These are phyloP conservation scores for Penicillium sp. DNA, from an alignment of 2,329 filamentous ascomycete genomes.

Conservation along the genomic window DNA sequence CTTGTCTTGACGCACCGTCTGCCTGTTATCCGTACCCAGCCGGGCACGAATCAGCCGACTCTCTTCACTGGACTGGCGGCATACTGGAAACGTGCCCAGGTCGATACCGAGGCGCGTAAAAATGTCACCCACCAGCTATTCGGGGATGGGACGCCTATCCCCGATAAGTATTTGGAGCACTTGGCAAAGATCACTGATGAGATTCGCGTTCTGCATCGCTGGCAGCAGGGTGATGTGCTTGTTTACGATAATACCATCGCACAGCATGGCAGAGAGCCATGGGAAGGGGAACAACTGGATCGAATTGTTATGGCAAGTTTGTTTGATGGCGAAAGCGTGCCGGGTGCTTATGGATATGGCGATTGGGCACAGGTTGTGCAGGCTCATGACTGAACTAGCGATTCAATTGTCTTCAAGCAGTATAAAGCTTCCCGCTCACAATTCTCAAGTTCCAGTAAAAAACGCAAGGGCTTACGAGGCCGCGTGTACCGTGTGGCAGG, in stretches of 20 bases:
- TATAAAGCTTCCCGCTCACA: no score
- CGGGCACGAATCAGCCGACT: slow-evolving; percentile 44
- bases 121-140: slow-evolving; percentile 43
- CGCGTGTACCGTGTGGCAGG: no score
- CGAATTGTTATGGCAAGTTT: slow-evolving; percentile 48
- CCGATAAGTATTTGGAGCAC: slow-evolving; percentile 44
- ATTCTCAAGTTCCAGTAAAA: no score
- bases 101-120: slow-evolving; percentile 23
- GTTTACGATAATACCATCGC: slow-evolving; percentile 50
- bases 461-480: no score
- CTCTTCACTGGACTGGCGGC: slow-evolving; percentile 48
- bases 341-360: slow-evolving; percentile 43
- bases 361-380: slow-evolving; percentile 50
- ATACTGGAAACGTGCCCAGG: slow-evolving; percentile 42
- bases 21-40: slow-evolving; percentile 49
- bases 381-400: slow-evolving; percentile 36
- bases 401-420: no score
- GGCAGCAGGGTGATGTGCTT: slow-evolving; percentile 48
- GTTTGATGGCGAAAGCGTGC: slow-evolving; percentile 47
- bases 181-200: slow-evolving; percentile 48
- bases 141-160: slow-evolving; percentile 48
- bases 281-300: slow-evolving; percentile 47
- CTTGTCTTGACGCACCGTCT: slow-evolving; percentile 46
- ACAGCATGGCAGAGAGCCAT: slow-evolving; percentile 50
- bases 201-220: slow-evolving; percentile 49